Evolutionary conservation across 768 basidiomycete species (phyloP), one percentile per base, ranked within the genome.

Genomic region (Lactarius pseudohatsudake): DNA sequence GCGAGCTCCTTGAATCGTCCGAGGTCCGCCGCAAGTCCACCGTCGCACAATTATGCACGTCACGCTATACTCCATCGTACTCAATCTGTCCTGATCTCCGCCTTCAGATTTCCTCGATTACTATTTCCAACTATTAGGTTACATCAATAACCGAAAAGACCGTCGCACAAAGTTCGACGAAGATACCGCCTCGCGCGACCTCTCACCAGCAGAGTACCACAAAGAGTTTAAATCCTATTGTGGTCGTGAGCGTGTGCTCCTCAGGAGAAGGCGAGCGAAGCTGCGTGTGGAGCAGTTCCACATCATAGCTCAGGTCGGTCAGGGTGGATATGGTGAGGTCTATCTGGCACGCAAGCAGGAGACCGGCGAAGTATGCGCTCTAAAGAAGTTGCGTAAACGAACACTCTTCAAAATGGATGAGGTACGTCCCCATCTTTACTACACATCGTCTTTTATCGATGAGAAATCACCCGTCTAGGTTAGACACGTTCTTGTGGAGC

Each of bases 371-470:
- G 92, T 99, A 11, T 98, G 96, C 70, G 97, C 97, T 8, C 79
- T 98, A 62, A 98, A 99, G 83, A 96, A 92, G 80, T 96, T 99
- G 97, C 84, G 82, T 72, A 99, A 99, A 77, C 84, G 89, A 28
- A 98, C 95, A 0, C 73, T 99, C 53, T 90, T 89, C 74, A 99
- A 99, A 82, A 98, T 98, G 97, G 96, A 98, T 71, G 97, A 99
- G 85, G 94, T 92, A 63, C 32, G 79, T 68, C 32, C 22, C 34
- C 18, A 3, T 32, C 28, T 40, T 58, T 13, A 15, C 10, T 2
- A 30, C 18, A 1, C 62, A 13, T 47, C 0, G 64, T 28, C 63
- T 63, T 64, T 38, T 13, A 26, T 28, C 57, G 28, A 58, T 64
- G 47, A 28, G 66, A 60, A 38, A 16, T 63, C n/a, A 16, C 18